Evolutionary conservation across 129 eudicot genomes (phyloP).

Genomic region (Saussurea involucrata): DNA sequence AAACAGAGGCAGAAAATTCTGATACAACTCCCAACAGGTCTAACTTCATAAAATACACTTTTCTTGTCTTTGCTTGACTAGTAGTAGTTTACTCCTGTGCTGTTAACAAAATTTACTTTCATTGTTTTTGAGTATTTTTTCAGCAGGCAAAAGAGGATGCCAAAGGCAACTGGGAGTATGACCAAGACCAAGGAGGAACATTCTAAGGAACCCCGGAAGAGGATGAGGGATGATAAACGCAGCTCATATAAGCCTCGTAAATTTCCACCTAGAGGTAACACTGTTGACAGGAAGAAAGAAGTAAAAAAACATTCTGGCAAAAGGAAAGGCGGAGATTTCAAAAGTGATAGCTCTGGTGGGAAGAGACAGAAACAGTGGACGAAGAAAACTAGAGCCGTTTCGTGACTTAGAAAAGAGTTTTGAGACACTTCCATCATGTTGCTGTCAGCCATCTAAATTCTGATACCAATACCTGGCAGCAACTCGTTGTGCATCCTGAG

Average conservation of each 20-base stretch:
- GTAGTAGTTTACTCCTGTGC: not conserved
- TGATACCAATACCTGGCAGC: not conserved
- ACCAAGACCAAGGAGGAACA: constrained; percentile 25
- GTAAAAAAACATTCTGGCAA: constrained; percentile 22
- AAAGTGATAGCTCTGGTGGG: constrained; percentile 11
- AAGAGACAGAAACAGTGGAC: constrained; percentile 27
- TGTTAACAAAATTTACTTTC: not conserved
- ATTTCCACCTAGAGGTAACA: constrained; percentile 15
- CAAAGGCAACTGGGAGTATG: constrained; percentile 21
- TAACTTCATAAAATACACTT: not conserved
- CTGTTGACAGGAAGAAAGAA: constrained; percentile 14
- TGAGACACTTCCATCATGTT: no score
- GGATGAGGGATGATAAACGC: constrained; percentile 41
- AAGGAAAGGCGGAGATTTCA: constrained; percentile 25
- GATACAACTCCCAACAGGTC: constrained; percentile 43
- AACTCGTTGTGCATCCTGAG: not conserved
- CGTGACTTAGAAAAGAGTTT: not conserved
- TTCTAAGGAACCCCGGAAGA: constrained; percentile 33
- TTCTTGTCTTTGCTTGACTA: not conserved
- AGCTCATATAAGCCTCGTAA: constrained; percentile 18
- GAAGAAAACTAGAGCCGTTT: constrained; percentile 14
- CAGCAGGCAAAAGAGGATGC: constrained; percentile 52
- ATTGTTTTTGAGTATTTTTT: not conserved
- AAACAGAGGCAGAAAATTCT: constrained; percentile 35
- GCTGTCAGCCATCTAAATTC: not conserved